Evolutionary conservation across 257 asterid genomes (phyloP), one percentile per base, ranked within the genome.

Genomic region (Solanum appendiculatum): DNA sequence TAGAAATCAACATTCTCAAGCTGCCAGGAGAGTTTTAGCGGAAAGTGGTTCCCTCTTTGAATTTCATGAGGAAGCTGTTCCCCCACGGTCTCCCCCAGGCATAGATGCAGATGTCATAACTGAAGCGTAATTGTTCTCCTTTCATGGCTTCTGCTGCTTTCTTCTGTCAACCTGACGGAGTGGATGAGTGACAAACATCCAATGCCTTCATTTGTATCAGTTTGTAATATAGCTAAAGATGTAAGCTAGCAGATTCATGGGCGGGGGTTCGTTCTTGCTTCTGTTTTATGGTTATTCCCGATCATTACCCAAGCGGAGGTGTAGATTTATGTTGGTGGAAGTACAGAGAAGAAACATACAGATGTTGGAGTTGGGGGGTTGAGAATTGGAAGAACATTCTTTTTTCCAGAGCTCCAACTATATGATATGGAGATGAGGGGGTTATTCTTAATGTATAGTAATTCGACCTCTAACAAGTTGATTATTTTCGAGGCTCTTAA

Each of bases 221-320:
- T 27, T 66, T 83, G 87, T 64, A 82, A 83, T 21, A 85, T 86
- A 89, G 87, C 23, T 91, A 91, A 93, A 91, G 98, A 92, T 92
- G 78, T 85, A 91, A 93, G 98, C 93, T 85, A 73, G 94, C 95
- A 88, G 89, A 89, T 83, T 60, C 87, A 87, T 73, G 70, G 86
- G 60, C 1, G 27, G 88, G 91, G 90, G 84, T 73, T 86, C 36
- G 23, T 68, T 89, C 86, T 84, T 87, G 91, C 90, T 91, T 87
- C 86, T 81, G 88, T 90, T 90, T 84, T 82, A 86, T 90, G 94
- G 91, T 90, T 56, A 74, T 93, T 96, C 98, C 98, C 99, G 98
- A 96, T 95, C 98, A 93, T 92, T 95, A 96, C 96, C 98, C 99
- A 96, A 96, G 99, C 98, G 98, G 95, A 93, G 94, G 92, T 90